Base-by-base conservation (phyloP, 805 yeast genomes). In the Candida nanaspora region DNA sequence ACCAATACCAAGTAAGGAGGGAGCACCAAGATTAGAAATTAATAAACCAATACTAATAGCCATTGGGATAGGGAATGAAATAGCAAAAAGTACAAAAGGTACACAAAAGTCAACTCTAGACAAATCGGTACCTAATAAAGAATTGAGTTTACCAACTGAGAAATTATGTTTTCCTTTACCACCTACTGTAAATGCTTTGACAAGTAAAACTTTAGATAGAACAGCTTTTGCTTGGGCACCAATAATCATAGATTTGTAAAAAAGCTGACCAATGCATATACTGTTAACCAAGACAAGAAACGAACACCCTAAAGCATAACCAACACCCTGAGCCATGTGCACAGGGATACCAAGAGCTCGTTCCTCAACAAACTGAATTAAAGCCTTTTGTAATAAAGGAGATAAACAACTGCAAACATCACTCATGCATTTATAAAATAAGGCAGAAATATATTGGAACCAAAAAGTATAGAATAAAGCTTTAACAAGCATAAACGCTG, bases 111-210 rank as follows among this genome's bases (percentile, higher is more conserved):
- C 89, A 18, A 84, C 66, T 53, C 91, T 74, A 22, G 84, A 69
- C 29, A 83, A 63, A 54, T 85, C 94, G 0, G 89, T 76, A 43
- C 86, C 80, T 59, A 83, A 74, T 57, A 84, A 60, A 13, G 83
- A 76, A 31, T 91, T 85, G 42, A 88, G 70, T 45, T 77, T 80
- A 42, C 93, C 86, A 29, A 75, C 69, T 1, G 94, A 80, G 53
- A 66, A 85, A 44, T 70, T 65, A 50, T 79, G 80, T 38, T 70
- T 75, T 4, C 89, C 78, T 40, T 66, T 68, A 9, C 76, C 69
- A 39, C 78, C 72, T 16, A 84, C 64, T 38, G 56, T 63, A 47
- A 82, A 72, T 13, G 85, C 67, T 55, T 85, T 84, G 36, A 71
- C 70, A 45, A 80, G 68, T 13, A 83, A 66, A 8, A 80, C 76